Evolutionary conservation across 768 basidiomycete species (phyloP).

Genomic region (Boletus barrowsii): DNA sequence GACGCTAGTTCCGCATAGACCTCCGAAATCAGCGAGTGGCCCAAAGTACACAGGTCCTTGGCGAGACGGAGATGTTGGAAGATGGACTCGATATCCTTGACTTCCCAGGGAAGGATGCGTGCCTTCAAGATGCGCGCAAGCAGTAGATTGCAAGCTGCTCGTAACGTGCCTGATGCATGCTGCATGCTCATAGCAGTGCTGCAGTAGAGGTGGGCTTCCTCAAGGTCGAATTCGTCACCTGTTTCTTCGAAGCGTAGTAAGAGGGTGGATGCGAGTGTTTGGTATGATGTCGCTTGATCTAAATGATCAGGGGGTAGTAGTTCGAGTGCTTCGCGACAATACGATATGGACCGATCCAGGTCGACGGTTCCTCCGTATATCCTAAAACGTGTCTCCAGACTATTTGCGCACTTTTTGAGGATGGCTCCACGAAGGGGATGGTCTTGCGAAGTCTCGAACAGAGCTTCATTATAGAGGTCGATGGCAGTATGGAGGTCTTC

Average conservation of each 20-base stretch:
- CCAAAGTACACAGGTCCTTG: conserved; percentile 20
- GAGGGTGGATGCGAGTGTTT: conserved; percentile 20
- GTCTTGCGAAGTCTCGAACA: conserved; percentile 14
- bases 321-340: conserved; percentile 23
- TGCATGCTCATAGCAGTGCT: conserved; percentile 4
- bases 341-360: conserved; percentile 28
- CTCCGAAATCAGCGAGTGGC: conserved; percentile 19
- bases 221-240: conserved; percentile 28
- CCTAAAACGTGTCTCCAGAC: conserved; percentile 15
- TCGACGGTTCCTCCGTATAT: conserved; percentile 17
- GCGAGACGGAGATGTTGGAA: conserved; percentile 25
- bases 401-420: conserved; percentile 15
- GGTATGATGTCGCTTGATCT: conserved; percentile 13
- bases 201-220: conserved; percentile 23
- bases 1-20: conserved; percentile 26
- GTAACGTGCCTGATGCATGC: conserved; percentile 6
- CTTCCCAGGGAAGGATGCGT: conserved; percentile 25
- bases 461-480: conserved; percentile 25
- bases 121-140: conserved; percentile 21
- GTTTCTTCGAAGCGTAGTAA: conserved; percentile 22
- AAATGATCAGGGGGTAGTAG: conserved; percentile 12
- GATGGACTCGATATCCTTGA: conserved; percentile 24
- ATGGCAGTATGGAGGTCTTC: conserved; percentile 27
- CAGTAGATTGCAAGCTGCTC: conserved; percentile 16
- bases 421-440: conserved; percentile 14